Base-by-base conservation (phyloP, 179 eudicot species). In the Silene coronaria region DNA sequence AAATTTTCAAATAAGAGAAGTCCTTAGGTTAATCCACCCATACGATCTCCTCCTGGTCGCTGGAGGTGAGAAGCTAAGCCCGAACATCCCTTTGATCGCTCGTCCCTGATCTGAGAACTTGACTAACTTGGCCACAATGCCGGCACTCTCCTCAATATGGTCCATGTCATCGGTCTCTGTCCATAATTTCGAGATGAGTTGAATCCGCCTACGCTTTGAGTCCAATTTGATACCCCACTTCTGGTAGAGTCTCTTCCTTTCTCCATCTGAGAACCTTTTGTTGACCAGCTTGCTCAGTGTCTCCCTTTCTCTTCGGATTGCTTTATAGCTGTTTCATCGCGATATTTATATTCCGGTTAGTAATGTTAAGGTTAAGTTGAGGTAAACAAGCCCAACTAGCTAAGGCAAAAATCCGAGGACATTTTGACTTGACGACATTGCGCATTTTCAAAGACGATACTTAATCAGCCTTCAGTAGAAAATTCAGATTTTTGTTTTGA, bases 51-150 rank as follows among this genome's bases (percentile, higher is more conserved):
- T 75, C 72, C 80, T 85, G 45, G 77, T 66, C 61, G 76, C 75
- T 10, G 87, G 91, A 22, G 90, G 87, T 6, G 89, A 73, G 73
- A 92, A 85, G 83, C 90, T 92, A 38, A 95, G 87, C 63, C 93
- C 93, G 48, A 91, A 88, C 88, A 88, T 86, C 72, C 89, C 96
- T 87, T 89, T 90, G 14, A 90, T 77, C 1, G 85, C 84, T 6
- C 78, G 80, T 24, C 84, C 85, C 12, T 86, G 85, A 68, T 89
- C 89, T 2, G 84, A 77, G 69, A 88, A 86, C 81, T 89, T 89
- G 22, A 92, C 87, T 22, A 95, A 77, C 76, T 84, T 90, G 14
- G 90, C 92, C 28, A 92, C 86, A 67, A 88, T 76, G 22, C 81
- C 81, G 16, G 94, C 94, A 71, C 97, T 92, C 59, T 90, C 91